These are phyloP conservation scores for Monilinia laxa DNA, from an alignment of 2,329 filamentous ascomycete genomes.

Conservation along the genomic window DNA sequence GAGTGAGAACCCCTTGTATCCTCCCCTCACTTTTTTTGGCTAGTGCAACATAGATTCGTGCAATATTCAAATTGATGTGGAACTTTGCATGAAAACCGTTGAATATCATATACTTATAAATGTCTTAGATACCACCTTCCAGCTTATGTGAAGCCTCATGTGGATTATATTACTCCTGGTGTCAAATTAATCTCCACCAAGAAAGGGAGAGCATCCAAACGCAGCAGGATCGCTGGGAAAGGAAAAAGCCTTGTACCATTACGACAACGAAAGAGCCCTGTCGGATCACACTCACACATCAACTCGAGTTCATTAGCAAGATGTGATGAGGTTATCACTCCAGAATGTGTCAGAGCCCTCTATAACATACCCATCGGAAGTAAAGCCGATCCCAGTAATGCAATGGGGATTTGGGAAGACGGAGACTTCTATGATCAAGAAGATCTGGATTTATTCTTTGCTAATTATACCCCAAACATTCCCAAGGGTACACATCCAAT, in stretches of 20 bases:
- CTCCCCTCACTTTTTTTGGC: neutral
- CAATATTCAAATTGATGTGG: neutral
- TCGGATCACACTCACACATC: neutral
- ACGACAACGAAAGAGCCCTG: neutral
- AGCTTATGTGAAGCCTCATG: constrained; percentile 43
- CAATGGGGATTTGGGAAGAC: constrained; percentile 54
- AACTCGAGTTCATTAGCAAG: constrained; percentile 27
- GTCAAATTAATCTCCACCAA: constrained; percentile 46
- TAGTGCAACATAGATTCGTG: neutral
- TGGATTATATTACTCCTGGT: constrained; percentile 41
- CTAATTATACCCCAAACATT: constrained; percentile 44
- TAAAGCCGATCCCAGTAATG: constrained; percentile 44
- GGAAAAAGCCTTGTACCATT: constrained; percentile 9
- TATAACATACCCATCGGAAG: constrained; percentile 48
- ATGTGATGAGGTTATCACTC: constrained; percentile 57
- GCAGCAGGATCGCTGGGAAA: neutral
- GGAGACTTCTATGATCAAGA: constrained; percentile 42
- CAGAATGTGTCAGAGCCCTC: constrained; percentile 54
- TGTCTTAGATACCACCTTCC: constrained; percentile 43
- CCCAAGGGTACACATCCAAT: constrained; percentile 39
- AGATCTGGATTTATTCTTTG: constrained; percentile 48
- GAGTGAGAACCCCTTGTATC: constrained; percentile 32
- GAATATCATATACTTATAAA: neutral
- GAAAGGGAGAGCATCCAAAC: constrained; percentile 23
- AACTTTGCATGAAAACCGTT: too few relatives aligned